These are phyloP conservation scores for Tuber melanosporum DNA, from an alignment of 495 filamentous ascomycete species.

Conservation along the genomic window DNA sequence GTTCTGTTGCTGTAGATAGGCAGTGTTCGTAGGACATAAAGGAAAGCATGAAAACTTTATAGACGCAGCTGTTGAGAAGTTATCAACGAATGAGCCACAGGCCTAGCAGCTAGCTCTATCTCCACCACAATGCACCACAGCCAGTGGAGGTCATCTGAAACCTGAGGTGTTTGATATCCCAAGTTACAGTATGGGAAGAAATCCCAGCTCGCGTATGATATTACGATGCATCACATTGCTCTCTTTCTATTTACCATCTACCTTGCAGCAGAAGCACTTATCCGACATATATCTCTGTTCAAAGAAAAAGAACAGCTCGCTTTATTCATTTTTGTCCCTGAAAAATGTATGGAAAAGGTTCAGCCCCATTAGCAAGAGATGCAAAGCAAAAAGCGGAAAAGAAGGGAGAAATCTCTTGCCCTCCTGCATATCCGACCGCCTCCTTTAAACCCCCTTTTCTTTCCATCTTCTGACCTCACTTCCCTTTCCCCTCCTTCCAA, in stretches of 20 bases:
- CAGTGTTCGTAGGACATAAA: no score
- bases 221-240: not conserved
- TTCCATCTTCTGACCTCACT: constrained; percentile 10
- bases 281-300: not conserved
- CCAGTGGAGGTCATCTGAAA: not conserved
- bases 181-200: not conserved
- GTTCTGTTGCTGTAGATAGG: no score
- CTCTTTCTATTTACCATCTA: not conserved
- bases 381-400: not conserved
- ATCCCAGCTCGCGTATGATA: not conserved
- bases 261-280: not conserved
- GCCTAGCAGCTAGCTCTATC: not conserved
- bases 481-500: constrained; percentile 38
- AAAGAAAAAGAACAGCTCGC: not conserved
- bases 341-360: not conserved
- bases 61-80: not conserved
- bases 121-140: not conserved
- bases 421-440: not conserved
- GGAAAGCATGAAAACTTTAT: no score
- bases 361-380: not conserved
- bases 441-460: not conserved
- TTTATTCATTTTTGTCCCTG: not conserved
- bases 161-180: not conserved
- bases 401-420: not conserved
- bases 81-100: not conserved